Percentiles rank a stretch among this genome's conserved stretches.
Evolutionary conservation across 1,139 yeast species (phyloP).

Genomic region (Candida smagusa): DNA sequence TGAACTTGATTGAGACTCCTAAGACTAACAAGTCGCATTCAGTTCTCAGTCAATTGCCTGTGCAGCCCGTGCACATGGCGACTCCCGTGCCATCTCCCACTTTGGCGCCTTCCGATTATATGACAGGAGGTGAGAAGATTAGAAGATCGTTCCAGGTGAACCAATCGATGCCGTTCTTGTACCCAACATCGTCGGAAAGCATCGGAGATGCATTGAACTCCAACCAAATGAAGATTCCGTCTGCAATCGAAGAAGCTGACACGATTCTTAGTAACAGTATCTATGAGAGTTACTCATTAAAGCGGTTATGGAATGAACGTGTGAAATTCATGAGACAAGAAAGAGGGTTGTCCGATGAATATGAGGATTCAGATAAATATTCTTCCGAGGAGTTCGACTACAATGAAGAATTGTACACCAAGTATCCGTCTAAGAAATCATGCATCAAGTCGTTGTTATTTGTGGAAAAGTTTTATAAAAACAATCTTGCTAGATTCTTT

Average conservation of each 20-base stretch:
- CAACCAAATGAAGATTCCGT: conserved; percentile 46
- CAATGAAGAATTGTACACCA: conserved; percentile 13
- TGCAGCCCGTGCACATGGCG: conserved; percentile 72
- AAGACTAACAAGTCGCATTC: conserved; percentile 55
- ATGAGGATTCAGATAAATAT: conserved; percentile 8
- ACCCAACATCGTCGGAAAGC: conserved; percentile 41
- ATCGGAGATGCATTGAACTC: conserved; percentile 15
- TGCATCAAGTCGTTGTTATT: conserved; percentile 48
- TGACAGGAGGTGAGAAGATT: conserved; percentile 60
- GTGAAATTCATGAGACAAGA: conserved; percentile 72
- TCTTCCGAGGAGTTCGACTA: conserved; percentile 19
- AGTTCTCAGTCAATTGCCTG: conserved; percentile 53
- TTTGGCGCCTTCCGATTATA: conserved; percentile 54
- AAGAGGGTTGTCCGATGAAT: conserved; percentile 55
- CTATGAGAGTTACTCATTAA: conserved; percentile 60
- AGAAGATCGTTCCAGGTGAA: conserved; percentile 77
- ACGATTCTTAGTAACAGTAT: conserved; percentile 58
- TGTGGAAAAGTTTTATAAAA: conserved; percentile 59
- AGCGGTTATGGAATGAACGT: conserved; percentile 71
- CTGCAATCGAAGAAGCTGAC: conserved; percentile 74
- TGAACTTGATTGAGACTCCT: conserved; percentile 60
- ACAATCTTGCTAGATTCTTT: conserved; percentile 52
- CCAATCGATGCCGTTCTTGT: conserved; percentile 75
- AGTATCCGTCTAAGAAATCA: conserved; percentile 28
- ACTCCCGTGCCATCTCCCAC: conserved; percentile 91